Evolutionary conservation across 2,329 filamentous ascomycete genomes (phyloP), one percentile per base, ranked within the genome.

Genomic region (Massarina eburnea): DNA sequence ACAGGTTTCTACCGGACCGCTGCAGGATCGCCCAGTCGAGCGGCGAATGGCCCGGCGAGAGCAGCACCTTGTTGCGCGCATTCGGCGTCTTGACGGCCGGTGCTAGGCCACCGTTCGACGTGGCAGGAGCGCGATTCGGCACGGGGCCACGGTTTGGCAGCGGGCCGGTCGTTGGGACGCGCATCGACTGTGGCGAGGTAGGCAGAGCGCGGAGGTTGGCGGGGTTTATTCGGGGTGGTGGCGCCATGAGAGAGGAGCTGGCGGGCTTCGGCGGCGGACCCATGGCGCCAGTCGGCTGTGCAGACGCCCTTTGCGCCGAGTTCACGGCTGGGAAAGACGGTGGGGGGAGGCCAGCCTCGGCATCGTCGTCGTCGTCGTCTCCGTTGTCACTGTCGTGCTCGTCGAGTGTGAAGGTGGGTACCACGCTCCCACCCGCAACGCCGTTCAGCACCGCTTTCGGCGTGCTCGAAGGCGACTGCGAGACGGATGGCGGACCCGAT

Each of bases 21-120:
- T 90, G 85, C 1, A 96, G 80, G 5, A 86, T 84, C 10, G 94
- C 94, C 94, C 94, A 99, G 79, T 99, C 94, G 10, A 99, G 83
- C 0, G 94, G 92, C 2, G 90, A 96, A 75, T 92, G 91, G 24
- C 94, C 92, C 0, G 94, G 94, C n/a, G 84, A 81, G 4, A 99
- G 82, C 8, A 86, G 78, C 4, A 96, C 88, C 62, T 92, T 88
- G 68, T 80, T 73, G 46, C 70, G 74, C 30, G 62, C 62, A 43
- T 71, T 78, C 21, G 71, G 69, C 9, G 71, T 73, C 37, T 70
- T 65, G 38, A 66, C 49, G n/a, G 44, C 44, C 8, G 58, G 51
- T 22, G 58, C 59, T 8, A 77, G 68, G 33, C 71, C 63, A 14
- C 76, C 68, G 38, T 71, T 72, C 56, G 64, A 71, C 51, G 62